Conservation (phyloP, 192 early-diverging fungal species). For the Backusella australiensis region DNA sequence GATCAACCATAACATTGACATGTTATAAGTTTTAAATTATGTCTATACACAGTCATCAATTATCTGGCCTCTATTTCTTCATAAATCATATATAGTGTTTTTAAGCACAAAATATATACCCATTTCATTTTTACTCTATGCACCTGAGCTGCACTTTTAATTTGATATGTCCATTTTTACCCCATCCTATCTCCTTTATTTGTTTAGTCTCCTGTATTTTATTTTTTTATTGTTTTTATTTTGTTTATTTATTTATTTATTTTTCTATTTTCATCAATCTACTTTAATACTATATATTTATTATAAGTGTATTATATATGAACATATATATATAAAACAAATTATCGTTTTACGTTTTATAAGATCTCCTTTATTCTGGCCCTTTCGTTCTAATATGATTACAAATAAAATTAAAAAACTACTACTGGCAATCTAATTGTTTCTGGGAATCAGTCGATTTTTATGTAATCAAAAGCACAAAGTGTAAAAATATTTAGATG, state of each 20-base stretch:
- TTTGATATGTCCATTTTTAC: not conserved
- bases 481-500: not conserved
- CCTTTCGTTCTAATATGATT: not conserved
- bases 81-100: slow-evolving; percentile 1
- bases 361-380: not conserved
- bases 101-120: not conserved
- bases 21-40: not conserved
- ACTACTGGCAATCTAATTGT: not conserved
- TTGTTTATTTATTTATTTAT: not conserved
- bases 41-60: not conserved
- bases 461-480: not conserved
- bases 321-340: not conserved
- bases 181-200: not conserved
- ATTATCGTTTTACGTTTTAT: not conserved
- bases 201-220: slow-evolving; percentile 4
- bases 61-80: not conserved
- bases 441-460: not conserved
- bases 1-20: slow-evolving; percentile 11
- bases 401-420: slow-evolving; percentile 5
- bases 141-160: not conserved
- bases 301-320: not conserved
- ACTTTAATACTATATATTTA: not conserved
- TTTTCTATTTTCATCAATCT: not conserved
- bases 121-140: not conserved
- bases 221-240: not conserved